Conservation (phyloP, 208 protist genomes). For the Willaertia magna region DNA sequence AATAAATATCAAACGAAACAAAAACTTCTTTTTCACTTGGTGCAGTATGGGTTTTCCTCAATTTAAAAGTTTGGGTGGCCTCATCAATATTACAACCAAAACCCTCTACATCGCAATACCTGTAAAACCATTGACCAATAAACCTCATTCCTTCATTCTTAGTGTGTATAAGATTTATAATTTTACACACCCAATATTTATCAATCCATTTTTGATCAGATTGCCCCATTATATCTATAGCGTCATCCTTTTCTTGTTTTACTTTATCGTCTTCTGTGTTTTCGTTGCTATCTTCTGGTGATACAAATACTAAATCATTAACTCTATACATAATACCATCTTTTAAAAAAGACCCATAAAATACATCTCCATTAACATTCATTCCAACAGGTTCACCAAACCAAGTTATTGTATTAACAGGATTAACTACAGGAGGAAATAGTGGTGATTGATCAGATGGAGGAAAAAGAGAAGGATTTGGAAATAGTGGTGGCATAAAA, state of each 20-base stretch:
- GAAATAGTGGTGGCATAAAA: neutral
- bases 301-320: neutral
- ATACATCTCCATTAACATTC: neutral
- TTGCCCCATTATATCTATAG: neutral
- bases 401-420: neutral
- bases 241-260: neutral
- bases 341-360: neutral
- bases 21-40: neutral
- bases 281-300: neutral
- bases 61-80: neutral
- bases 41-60: neutral
- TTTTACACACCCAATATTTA: neutral
- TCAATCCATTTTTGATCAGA: neutral
- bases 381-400: neutral
- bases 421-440: neutral
- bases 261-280: neutral
- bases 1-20: neutral
- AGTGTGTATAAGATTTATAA: neutral
- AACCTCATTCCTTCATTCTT: neutral
- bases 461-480: neutral
- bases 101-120: neutral
- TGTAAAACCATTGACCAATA: neutral
- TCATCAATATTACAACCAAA: neutral
- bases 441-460: neutral
- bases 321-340: neutral